These are phyloP conservation scores for Sextonia rubra DNA, from an alignment of 164 flowering plant genomes.

Conservation along the genomic window DNA sequence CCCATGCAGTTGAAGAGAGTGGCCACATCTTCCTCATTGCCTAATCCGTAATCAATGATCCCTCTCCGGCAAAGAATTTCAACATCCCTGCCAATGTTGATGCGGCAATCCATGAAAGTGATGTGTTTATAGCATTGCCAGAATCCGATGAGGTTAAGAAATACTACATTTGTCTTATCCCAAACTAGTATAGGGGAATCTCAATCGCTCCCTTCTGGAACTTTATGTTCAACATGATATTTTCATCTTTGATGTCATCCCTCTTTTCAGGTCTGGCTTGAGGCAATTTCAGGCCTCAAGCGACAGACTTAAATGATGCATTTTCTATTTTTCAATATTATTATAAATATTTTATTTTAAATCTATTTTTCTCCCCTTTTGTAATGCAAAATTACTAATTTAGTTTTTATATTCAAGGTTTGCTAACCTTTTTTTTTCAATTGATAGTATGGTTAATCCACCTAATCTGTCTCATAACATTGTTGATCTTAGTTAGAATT, in stretches of 20 bases:
- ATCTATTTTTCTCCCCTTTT: no score
- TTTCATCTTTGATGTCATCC: no score
- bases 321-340: no score
- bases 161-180: constrained; percentile 20
- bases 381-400: no score
- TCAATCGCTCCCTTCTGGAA: constrained; percentile 15
- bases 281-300: no score
- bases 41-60: constrained; percentile 24
- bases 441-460: no score
- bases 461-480: no score
- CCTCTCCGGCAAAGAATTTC: constrained; percentile 12
- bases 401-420: no score
- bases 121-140: constrained; percentile 20
- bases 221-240: constrained; percentile 12
- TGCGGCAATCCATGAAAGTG: constrained; percentile 24
- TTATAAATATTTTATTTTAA: no score
- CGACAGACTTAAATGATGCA: no score
- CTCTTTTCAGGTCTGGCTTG: not conserved
- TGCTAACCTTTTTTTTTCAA: no score
- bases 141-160: constrained; percentile 25
- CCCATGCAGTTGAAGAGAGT: constrained; percentile 20
- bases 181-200: constrained; percentile 20
- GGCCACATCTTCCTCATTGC: constrained; percentile 20
- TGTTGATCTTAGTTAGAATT: no score
- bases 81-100: constrained; percentile 18